Evolutionary conservation across 768 basidiomycete species (phyloP), one percentile per base, ranked within the genome.

Genomic region (Tulasnella sp.): DNA sequence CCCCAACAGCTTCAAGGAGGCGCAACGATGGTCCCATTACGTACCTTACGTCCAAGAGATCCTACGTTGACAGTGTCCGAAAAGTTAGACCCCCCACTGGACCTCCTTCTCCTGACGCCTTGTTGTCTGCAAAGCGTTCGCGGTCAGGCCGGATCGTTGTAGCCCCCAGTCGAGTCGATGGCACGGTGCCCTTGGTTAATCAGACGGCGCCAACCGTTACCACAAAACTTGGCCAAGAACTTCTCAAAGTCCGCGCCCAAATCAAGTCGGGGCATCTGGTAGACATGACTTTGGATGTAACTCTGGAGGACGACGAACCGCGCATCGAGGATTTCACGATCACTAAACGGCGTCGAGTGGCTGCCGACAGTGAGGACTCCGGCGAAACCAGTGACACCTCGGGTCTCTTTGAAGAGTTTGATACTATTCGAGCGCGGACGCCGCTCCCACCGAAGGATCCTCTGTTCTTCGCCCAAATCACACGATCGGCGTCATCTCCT

Each of bases 201-300:
- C 68, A 21, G 36, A 19, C 42, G 12, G 38, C 9, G 31, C 56
- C 76, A 19, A 62, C 18, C 39, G 73, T 39, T 19, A 77, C 76
- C 56, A 58, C 76, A 46, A 52, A 77, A 52, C 71, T 79, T 16
- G 78, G 44, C 27, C 27, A 46, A 36, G 68, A 79, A 73, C 78
- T 79, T 40, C 68, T 46, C 31, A 79, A 74, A 58, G 78, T 79
- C n/a, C 71, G 78, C 16, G 44, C 73, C 31, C 78, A 79, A 71
- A 56, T 72, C 27, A 40, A 56, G 24, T 38, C 71, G 36, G 78
- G 78, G 18, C 68, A 46, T 46, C 38, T 44, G 27, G 78, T 79
- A 34, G 78, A 79, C 44, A 79, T 79, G 78, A 79, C 73, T 9
- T 34, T 79, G 42, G 78, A 79, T 52, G 71, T 79, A 18, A 74